Evolutionary conservation across 2,329 filamentous ascomycete genomes (phyloP).

Genomic region (Aspergillus fijiensis): DNA sequence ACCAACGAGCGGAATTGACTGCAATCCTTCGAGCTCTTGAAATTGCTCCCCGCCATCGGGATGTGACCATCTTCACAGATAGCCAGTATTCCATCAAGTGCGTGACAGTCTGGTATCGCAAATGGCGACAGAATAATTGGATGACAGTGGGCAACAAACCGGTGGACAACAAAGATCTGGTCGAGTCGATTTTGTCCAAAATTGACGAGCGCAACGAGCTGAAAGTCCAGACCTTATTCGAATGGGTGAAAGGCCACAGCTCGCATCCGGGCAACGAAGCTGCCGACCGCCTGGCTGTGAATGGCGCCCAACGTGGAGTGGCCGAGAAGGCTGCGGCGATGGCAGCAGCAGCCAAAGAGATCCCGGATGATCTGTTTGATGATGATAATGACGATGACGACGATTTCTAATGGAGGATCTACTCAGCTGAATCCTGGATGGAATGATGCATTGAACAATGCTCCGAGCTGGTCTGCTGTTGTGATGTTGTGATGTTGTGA

Average conservation of each 20-base stretch:
- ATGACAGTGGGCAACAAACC: conserved; percentile 65
- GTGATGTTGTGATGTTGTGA: not conserved
- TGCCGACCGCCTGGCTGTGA: conserved; percentile 75
- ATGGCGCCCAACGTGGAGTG: conserved; percentile 54
- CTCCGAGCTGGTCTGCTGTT: not conserved
- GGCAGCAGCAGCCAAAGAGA: conserved; percentile 22
- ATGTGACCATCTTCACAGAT: conserved; percentile 80
- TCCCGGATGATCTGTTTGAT: conserved; percentile 29
- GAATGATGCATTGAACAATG: not conserved
- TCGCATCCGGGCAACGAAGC: conserved; percentile 71
- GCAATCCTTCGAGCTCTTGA: conserved; percentile 83
- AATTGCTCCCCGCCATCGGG: conserved; percentile 64
- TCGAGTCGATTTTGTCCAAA: conserved; percentile 68
- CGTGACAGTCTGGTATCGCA: conserved; percentile 75
- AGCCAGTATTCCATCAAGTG: conserved; percentile 90
- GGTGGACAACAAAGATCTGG: conserved; percentile 84
- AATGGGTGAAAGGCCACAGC: conserved; percentile 88
- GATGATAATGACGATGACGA: conserved; percentile 18
- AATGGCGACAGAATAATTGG: conserved; percentile 78
- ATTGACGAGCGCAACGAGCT: conserved; percentile 67
- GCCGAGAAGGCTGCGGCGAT: conserved; percentile 30
- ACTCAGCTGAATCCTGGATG: not conserved
- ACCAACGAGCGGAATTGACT: conserved; percentile 92
- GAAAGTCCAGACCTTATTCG: conserved; percentile 66
- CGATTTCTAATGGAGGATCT: not conserved